Evolutionary conservation across 179 eudicot genomes (phyloP).

Genomic region (Nepenthes alata): DNA sequence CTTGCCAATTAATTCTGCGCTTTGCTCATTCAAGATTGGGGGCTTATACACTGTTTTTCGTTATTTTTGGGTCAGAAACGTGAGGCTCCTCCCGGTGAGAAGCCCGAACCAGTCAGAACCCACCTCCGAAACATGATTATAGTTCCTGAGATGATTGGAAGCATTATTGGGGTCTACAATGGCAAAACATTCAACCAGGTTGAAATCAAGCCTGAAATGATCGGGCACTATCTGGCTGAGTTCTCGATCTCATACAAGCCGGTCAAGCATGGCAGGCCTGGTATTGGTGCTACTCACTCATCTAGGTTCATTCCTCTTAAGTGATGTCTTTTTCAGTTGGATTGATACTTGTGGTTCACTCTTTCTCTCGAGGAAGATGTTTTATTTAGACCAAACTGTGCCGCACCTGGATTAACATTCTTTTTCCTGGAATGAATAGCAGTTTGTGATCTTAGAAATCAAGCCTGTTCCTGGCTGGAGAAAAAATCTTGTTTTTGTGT

Average conservation of each 20-base stretch:
- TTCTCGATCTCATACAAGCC: conserved; percentile 83
- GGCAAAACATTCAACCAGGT: conserved; percentile 74
- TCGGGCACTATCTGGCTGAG: conserved; percentile 73
- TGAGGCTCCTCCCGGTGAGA: conserved; percentile 75
- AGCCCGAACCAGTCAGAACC: conserved; percentile 65
- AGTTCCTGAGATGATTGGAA: conserved; percentile 79
- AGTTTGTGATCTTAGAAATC: too few relatives aligned
- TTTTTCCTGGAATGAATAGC: too few relatives aligned
- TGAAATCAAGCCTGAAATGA: conserved; percentile 83
- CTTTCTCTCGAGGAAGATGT: neutral
- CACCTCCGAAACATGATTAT: conserved; percentile 74
- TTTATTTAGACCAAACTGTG: neutral
- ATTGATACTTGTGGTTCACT: neutral
- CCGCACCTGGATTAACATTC: too few relatives aligned
- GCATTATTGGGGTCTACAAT: conserved; percentile 69
- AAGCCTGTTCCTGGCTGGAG: too few relatives aligned
- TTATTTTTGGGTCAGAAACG: conserved; percentile 32
- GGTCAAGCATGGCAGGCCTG: conserved; percentile 98
- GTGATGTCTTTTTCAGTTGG: conserved; percentile 16
- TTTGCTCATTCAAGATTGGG: too few relatives aligned
- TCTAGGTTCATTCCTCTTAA: conserved; percentile 97
- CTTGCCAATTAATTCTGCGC: too few relatives aligned
- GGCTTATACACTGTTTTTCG: too few relatives aligned
- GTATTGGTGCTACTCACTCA: conserved; percentile 99
- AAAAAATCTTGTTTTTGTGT: too few relatives aligned